phyloP scores from a whole-genome alignment of 2,329 filamentous ascomycete genomes.

The Beauveria bassiana region DNA sequence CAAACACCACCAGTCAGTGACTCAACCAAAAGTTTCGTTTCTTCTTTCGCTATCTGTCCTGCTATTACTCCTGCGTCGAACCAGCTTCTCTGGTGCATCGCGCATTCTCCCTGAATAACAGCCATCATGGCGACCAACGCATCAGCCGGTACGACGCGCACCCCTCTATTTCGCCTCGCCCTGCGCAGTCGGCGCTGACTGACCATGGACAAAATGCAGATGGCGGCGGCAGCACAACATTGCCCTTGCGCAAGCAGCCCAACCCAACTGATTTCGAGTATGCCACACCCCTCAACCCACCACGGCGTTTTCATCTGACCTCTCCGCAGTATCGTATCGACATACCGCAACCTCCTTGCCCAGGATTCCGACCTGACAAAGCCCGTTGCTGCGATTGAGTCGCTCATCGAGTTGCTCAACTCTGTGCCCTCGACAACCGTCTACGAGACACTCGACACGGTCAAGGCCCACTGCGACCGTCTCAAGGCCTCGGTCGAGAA shows the following conservation, averaged over 20 bases:
- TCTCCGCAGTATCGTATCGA: constrained; percentile 42
- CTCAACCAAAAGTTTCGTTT: too few relatives aligned
- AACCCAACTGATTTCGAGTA: constrained; percentile 28
- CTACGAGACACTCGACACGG: constrained; percentile 83
- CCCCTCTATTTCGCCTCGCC: not conserved
- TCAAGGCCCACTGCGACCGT: constrained; percentile 67
- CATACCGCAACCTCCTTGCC: constrained; percentile 46
- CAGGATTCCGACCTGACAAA: constrained; percentile 82
- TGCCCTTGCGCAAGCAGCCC: constrained; percentile 20
- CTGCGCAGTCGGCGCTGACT: not conserved
- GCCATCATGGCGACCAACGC: constrained; percentile 1
- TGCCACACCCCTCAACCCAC: not conserved
- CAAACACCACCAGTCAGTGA: too few relatives aligned
- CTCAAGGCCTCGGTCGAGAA: constrained; percentile 77
- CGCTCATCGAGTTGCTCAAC: constrained; percentile 78
- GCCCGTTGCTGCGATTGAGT: constrained; percentile 90
- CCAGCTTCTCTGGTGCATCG: not conserved
- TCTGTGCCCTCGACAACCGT: constrained; percentile 76
- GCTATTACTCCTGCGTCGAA: too few relatives aligned
- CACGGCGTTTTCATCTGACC: not conserved
- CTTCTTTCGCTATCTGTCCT: too few relatives aligned
- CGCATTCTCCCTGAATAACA: not conserved
- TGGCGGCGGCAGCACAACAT: constrained; percentile 15
- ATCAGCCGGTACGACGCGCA: not conserved
- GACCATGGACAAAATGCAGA: not conserved